Percentiles rank a stretch among this genome's conserved stretches.
Evolutionary conservation across 1,284 basidiomycete genomes (phyloP).

Genomic region (Sanguinoderma infundibulare): DNA sequence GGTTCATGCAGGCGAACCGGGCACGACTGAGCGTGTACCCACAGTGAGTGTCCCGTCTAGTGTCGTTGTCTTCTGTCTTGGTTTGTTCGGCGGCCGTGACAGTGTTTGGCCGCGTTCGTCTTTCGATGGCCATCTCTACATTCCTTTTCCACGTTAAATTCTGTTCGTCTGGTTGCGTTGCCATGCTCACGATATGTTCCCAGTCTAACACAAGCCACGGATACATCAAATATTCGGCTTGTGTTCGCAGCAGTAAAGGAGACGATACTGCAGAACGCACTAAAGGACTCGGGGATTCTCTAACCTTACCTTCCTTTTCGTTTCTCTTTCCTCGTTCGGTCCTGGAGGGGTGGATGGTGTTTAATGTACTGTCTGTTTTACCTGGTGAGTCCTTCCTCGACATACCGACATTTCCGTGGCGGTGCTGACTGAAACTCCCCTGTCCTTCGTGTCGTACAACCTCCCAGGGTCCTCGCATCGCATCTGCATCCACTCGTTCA

Average conservation of each 20-base stretch:
- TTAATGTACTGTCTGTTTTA: constrained; percentile 13
- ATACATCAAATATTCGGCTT: constrained; percentile 83
- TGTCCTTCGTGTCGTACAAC: neutral
- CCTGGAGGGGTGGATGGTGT: constrained; percentile 1
- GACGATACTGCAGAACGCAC: constrained; percentile 91
- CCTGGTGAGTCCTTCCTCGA: constrained; percentile 11
- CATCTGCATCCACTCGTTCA: constrained; percentile 18
- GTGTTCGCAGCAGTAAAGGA: constrained; percentile 98
- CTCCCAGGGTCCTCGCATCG: constrained; percentile 9
- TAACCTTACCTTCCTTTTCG: constrained; percentile 26
- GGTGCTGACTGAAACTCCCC: neutral
- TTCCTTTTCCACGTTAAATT: no score
- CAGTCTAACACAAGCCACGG: constrained; percentile 82
- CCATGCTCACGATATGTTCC: constrained; percentile 3
- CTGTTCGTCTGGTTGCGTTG: no score
- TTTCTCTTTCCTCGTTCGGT: neutral
- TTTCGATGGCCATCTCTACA: no score
- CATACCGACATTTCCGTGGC: neutral
- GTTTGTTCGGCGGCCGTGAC: neutral
- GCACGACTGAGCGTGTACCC: constrained; percentile 90
- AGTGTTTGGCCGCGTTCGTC: no score
- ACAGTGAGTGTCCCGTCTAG: constrained; percentile 63
- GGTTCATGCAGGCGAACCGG: constrained; percentile 95
- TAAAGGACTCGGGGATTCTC: constrained; percentile 84
- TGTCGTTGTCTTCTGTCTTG: neutral